Base-by-base conservation (phyloP, 202 grass and related monocot genomes). In the Carex arenaria region DNA sequence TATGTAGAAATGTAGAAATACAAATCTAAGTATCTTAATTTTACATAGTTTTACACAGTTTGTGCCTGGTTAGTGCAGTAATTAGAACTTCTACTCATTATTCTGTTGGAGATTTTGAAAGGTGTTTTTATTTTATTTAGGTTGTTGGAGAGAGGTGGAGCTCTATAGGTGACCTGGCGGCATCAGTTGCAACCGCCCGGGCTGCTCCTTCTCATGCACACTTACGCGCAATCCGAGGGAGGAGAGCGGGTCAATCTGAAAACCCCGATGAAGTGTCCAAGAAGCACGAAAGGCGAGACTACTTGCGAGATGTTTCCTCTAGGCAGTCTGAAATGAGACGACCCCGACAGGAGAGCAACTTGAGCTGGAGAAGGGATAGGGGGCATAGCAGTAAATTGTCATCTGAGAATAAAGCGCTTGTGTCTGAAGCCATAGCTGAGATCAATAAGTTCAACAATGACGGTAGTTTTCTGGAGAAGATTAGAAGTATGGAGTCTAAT, bases 91-190 rank as follows among this genome's bases (percentile, higher is more conserved):
- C 18, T 22, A 22, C 67, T 47, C 40, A 47, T 42, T 3, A 22
- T 45, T 47, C 36, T 71, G 7, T 47, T 71, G 40, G 38, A 71
- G 67, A 53, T 15, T 53, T 53, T 75, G 51, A 57, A 78, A 19
- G 72, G 2, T 77, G 18, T 38, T 74, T 86, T 78, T 47, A 5
- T 87, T 19, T 64, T 28, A 54, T 83, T 10, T 59, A 98, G 95
- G 91, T 98, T 84, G 93, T 92, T 28, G 88, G 84, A 80, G 89
- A 93, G 91, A 91, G 95, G 87, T 98, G 90, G 92, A 85, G 95
- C 3, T 92, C 91, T 0, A 72, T 98, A 80, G 93, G 91, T 9
- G 85, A 93, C 64, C 81, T 98, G 73, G 89, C 91, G 8, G 86
- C 87, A 80, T 95, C 95, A 38, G 88, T 98, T 32, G 85, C 89